Conservation (phyloP, 805 yeast genomes). For the Limtongozyma cylindracea region DNA sequence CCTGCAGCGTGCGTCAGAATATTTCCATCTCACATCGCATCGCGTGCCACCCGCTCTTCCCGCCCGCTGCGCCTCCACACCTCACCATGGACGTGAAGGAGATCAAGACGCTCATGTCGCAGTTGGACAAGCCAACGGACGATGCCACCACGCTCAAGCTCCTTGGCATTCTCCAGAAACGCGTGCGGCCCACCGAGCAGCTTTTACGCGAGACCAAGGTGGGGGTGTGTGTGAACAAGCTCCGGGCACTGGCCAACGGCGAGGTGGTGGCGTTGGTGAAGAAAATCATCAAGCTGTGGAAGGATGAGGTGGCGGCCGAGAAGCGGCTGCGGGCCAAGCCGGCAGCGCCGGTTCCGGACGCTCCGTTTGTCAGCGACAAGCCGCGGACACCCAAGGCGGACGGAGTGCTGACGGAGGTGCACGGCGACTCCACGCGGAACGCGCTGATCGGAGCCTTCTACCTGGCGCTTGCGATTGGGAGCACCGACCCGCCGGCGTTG, state of each 20-base stretch:
- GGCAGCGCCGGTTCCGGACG: conserved; percentile 1
- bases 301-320: conserved; percentile 57
- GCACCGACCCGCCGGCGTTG: conserved; percentile 27
- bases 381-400: conserved; percentile 54
- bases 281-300: conserved; percentile 71
- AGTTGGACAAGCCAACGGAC: conserved; percentile 51
- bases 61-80: not conserved
- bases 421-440: conserved; percentile 63
- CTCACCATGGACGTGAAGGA: conserved; percentile 41
- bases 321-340: conserved; percentile 12
- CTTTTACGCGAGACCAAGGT: conserved; percentile 80
- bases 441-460: conserved; percentile 65
- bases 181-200: conserved; percentile 66
- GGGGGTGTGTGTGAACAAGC: conserved; percentile 90
- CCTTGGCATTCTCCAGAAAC: conserved; percentile 35
- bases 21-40: not conserved
- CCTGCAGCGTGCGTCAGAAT: not conserved
- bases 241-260: conserved; percentile 36
- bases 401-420: conserved; percentile 43
- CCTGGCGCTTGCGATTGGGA: conserved; percentile 71
- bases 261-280: conserved; percentile 57
- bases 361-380: conserved; percentile 1
- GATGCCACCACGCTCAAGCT: conserved; percentile 38
- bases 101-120: conserved; percentile 39
- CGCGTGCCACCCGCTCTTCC: not conserved